Conservation (phyloP, 2,329 filamentous ascomycete species). For the Pyricularia pennisetigena region DNA sequence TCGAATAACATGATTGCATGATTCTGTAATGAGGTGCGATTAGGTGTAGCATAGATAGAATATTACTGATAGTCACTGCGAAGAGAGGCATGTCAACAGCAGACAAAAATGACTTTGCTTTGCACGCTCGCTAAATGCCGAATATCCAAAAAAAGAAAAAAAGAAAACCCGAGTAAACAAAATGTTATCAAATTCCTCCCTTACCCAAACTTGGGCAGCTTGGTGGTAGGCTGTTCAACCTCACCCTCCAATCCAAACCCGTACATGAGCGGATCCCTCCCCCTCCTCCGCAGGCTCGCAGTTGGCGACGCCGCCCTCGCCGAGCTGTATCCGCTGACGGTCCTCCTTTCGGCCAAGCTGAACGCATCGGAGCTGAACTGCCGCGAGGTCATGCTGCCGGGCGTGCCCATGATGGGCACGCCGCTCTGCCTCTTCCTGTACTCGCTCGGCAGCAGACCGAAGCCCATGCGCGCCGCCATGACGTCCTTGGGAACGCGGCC, state of each 20-base stretch:
- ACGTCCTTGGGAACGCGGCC: conserved; percentile 13
- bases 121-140: background rate
- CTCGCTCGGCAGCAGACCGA: conserved; percentile 9
- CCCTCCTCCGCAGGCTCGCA: background rate
- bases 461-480: conserved; percentile 13
- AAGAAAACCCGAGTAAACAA: background rate
- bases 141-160: background rate
- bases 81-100: background rate
- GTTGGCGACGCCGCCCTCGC: background rate
- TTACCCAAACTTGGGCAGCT: background rate
- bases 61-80: background rate
- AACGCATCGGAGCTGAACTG: conserved; percentile 62
- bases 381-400: conserved; percentile 94
- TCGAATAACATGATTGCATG: too few species aligned
- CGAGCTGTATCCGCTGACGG: background rate
- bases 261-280: background rate
- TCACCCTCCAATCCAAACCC: conserved; percentile 4
- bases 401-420: conserved; percentile 49
- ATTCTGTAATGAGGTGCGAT: too few species aligned
- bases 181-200: background rate
- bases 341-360: background rate
- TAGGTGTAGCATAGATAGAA: background rate
- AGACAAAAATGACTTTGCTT: background rate
- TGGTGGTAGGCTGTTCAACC: background rate
- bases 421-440: background rate